Evolutionary conservation across 176 grass and related monocot genomes (phyloP).

Genomic region (Typha latifolia): DNA sequence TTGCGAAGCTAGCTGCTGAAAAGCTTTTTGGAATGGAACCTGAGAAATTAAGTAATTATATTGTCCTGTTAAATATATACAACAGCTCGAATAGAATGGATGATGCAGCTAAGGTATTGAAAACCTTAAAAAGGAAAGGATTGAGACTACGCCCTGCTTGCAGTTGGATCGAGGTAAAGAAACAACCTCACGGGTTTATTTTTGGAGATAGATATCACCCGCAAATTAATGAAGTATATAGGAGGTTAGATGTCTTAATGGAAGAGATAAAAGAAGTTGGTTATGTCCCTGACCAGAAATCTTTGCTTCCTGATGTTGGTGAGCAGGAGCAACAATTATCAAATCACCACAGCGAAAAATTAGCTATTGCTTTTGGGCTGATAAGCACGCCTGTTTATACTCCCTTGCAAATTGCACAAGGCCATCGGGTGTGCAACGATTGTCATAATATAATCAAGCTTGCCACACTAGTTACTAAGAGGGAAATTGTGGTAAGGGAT

Average conservation of each 20-base stretch:
- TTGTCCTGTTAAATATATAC: constrained; percentile 62
- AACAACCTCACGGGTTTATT: constrained; percentile 52
- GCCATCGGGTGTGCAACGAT: constrained; percentile 53
- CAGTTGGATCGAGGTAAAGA: constrained; percentile 86
- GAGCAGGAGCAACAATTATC: constrained; percentile 31
- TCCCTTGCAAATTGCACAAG: constrained; percentile 54
- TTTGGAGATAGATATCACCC: constrained; percentile 58
- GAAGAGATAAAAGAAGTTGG: constrained; percentile 41
- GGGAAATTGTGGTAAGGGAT: constrained; percentile 72
- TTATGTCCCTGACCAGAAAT: constrained; percentile 38
- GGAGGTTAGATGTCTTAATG: constrained; percentile 48
- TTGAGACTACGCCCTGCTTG: constrained; percentile 36
- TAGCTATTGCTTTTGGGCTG: constrained; percentile 76
- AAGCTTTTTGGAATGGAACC: constrained; percentile 58
- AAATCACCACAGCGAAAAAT: constrained; percentile 59
- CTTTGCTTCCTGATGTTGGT: constrained; percentile 56
- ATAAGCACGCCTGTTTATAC: constrained; percentile 43
- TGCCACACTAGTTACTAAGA: constrained; percentile 37
- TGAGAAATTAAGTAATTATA: constrained; percentile 61
- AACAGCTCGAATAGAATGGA: constrained; percentile 35
- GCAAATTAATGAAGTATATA: constrained; percentile 47
- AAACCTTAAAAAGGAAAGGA: constrained; percentile 46
- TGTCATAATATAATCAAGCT: constrained; percentile 65
- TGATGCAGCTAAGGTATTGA: constrained; percentile 34
- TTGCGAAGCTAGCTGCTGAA: constrained; percentile 58